Evolutionary conservation across 2,329 filamentous ascomycete genomes (phyloP).

Genomic region (Ascochyta pisi): DNA sequence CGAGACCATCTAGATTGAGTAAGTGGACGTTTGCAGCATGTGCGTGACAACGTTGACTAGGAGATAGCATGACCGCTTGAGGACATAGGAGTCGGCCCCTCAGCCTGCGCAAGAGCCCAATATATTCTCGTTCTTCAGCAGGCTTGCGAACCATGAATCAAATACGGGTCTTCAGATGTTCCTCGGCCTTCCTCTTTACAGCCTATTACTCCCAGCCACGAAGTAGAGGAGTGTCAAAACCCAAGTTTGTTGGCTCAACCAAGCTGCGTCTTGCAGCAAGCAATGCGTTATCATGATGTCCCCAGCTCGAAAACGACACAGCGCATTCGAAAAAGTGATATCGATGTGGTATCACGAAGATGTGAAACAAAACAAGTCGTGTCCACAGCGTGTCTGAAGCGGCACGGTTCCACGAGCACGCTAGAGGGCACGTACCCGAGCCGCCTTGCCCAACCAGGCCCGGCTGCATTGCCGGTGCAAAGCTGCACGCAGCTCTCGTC

Average conservation of each 20-base stretch:
- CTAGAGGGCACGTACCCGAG: conserved; percentile 5
- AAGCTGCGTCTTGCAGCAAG: neutral
- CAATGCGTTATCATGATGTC: neutral
- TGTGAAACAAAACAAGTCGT: conserved; percentile 8
- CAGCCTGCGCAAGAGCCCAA: too few relatives aligned
- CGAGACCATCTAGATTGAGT: conserved; percentile 34
- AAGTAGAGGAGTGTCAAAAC: neutral
- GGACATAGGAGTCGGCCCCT: neutral
- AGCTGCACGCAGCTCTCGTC: conserved; percentile 18
- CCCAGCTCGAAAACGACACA: neutral
- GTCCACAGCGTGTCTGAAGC: conserved; percentile 7
- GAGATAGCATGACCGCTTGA: conserved; percentile 9
- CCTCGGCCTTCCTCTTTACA: neutral
- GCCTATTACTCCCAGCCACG: too few relatives aligned
- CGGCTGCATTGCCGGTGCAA: conserved; percentile 13
- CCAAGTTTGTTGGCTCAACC: neutral
- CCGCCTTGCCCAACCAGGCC: conserved; percentile 4
- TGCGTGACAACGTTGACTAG: neutral
- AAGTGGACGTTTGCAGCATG: conserved; percentile 10
- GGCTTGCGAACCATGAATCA: too few relatives aligned
- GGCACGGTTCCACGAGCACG: conserved; percentile 10
- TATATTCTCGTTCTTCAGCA: too few relatives aligned
- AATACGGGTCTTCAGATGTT: neutral
- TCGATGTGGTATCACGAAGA: conserved; percentile 1
- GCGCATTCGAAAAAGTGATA: conserved; percentile 1